phyloP scores from a whole-genome alignment of 2,329 filamentous ascomycete species.

The Fusarium equiseti region DNA sequence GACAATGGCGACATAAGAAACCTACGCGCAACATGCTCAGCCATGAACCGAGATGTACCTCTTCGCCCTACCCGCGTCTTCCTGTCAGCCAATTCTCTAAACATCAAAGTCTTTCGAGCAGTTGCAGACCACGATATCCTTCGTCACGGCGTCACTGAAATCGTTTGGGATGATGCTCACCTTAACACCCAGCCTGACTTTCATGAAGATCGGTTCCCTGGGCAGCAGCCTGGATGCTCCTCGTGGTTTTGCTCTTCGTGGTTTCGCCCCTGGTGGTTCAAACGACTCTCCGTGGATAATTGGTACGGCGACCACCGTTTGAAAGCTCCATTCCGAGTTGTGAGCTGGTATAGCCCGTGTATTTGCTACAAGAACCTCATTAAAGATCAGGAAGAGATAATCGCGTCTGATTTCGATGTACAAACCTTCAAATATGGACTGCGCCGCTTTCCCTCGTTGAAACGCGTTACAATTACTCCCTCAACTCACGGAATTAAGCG shows the following conservation, averaged over 20 bases:
- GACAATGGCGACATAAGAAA: neutral
- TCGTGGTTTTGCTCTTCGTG: too few relatives aligned
- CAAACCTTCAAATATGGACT: constrained; percentile 6
- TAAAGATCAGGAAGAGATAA: neutral
- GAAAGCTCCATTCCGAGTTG: too few relatives aligned
- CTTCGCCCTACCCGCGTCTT: neutral
- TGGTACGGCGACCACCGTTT: neutral
- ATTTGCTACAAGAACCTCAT: neutral
- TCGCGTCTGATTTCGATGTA: neutral
- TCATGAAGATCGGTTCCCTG: neutral
- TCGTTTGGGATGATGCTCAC: constrained; percentile 7
- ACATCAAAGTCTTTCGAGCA: neutral
- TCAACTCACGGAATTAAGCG: neutral
- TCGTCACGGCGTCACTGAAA: constrained; percentile 3
- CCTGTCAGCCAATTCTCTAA: constrained; percentile 5
- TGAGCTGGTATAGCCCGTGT: too few relatives aligned
- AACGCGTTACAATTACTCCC: neutral
- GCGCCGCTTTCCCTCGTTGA: neutral
- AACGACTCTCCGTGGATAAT: neutral
- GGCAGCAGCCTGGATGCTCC: too few relatives aligned
- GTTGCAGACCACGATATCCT: neutral
- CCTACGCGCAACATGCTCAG: neutral
- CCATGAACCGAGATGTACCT: neutral
- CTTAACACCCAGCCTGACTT: neutral
- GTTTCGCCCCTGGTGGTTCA: neutral